Evolutionary conservation across 2,329 filamentous ascomycete genomes (phyloP), one percentile per base, ranked within the genome.

Genomic region (Chaetomium sp.): DNA sequence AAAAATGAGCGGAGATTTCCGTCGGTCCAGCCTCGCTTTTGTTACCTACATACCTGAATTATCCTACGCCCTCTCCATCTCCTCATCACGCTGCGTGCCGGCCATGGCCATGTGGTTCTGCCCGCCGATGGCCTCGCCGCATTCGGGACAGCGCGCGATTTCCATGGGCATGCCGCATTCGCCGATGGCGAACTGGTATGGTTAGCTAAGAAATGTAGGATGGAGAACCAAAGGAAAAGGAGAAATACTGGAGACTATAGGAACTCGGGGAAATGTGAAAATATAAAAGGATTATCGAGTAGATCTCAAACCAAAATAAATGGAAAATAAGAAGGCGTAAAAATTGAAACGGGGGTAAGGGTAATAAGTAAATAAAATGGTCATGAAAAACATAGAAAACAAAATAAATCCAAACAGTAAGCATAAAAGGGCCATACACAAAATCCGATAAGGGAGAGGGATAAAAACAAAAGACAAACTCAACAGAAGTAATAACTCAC

Each of bases 131-230:
- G 67, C 58, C 1, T 74, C 74, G 1, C 74, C 77, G 60, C 86
- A 89, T 59, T 88, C 78, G 0, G 85, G 84, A 61, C 86, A 89
- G 1, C 67, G 67, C 1, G 84, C 77, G 14, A 64, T 53, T 65
- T 88, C 58, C 81, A 86, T 85, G 0, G 85, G 80, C 75, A 82
- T 80, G 1, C 84, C 84, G 62, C 84, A 87, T 57, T 87, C 81
- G 0, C 83, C 84, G 36, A 87, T 75, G 0, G 82, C 81, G 60
- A 88, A 85, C 2, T 79, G 77, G 64, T 10, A 44, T 27, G 8
- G 7, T 44, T 76, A 76, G 55, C 19, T 9, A 36, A 42, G 40
- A 6, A n/a, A 11, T n/a, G 6, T 12, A 38, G 12, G 14, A 42
- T 42, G 11, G 40, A 42, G 3, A 42, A 42, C 6, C 40, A n/a